phyloP scores from a whole-genome alignment of 2,329 filamentous ascomycete species.

The Sarocladium kiliense region DNA sequence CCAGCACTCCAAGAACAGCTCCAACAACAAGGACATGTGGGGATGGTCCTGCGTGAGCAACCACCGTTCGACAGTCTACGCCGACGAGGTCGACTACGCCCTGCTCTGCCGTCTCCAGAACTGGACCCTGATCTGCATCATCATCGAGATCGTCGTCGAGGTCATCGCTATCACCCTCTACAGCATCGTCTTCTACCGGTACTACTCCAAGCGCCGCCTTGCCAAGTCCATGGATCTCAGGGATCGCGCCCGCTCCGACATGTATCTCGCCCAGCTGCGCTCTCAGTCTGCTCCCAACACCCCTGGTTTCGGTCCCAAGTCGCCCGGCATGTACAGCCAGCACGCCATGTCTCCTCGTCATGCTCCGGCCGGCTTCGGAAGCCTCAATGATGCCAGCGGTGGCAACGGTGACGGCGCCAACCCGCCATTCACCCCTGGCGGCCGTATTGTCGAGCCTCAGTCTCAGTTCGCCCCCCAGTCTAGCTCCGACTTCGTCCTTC shows the following conservation, averaged over 20 bases:
- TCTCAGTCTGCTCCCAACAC: constrained; percentile 92
- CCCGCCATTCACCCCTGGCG: constrained; percentile 46
- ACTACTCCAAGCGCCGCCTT: constrained; percentile 93
- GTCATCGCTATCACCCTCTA: constrained; percentile 89
- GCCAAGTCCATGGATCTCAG: constrained; percentile 95
- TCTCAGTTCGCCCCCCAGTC: constrained; percentile 52
- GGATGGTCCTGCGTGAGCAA: constrained; percentile 97
- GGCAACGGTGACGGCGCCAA: not conserved
- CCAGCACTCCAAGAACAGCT: constrained; percentile 68
- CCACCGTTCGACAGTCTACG: constrained; percentile 69
- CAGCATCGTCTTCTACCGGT: constrained; percentile 91
- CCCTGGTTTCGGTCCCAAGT: constrained; percentile 75
- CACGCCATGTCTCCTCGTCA: constrained; percentile 56
- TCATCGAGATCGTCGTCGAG: constrained; percentile 94
- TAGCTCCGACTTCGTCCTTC: constrained; percentile 72
- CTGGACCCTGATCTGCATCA: constrained; percentile 92
- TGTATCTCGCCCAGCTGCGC: constrained; percentile 84
- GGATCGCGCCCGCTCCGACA: constrained; percentile 87
- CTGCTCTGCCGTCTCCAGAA: constrained; percentile 90
- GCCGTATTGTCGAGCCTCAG: constrained; percentile 54
- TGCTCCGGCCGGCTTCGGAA: constrained; percentile 52
- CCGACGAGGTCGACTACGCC: constrained; percentile 77
- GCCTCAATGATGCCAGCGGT: constrained; percentile 30
- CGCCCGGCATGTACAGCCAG: constrained; percentile 34
- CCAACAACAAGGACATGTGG: constrained; percentile 84